Evolutionary conservation across 768 basidiomycete species (phyloP), one percentile per base, ranked within the genome.

Genomic region (Kwoniella dendrophila): DNA sequence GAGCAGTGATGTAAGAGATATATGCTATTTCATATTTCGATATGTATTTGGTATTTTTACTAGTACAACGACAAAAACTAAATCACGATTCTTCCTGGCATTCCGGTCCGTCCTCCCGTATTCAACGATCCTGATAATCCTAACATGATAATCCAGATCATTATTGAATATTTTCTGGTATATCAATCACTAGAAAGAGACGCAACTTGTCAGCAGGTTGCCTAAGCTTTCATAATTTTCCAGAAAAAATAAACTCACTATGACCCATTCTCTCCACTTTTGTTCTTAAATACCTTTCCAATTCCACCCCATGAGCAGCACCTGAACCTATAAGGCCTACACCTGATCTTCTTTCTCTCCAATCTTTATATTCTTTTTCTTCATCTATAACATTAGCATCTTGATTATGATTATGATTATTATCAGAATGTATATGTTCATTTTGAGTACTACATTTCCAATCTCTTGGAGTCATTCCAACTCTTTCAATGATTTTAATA

Each of bases 251-350:
- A 11, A 34, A 78, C 77, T 78, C 69, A 78, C 77, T 66, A 64
- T 99, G 96, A 12, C 96, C 96, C 96, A 99, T 99, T 63, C 89
- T 84, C 75, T 92, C 81, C n/a, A 98, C 87, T 79, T 99, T 99
- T 38, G 96, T 98, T 77, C 90, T 85, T 71, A 99, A 80, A 78
- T 99, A 99, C 80, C 89, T 92, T 73, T 98, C 92, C 71, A 99
- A 79, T 73, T 99, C 96, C 58, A 86, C 85, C 0, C 92, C 90
- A 56, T 87, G 81, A 8, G 88, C 88, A 29, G 84, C 84, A 16
- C 87, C 85, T 10, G 86, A 88, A 4, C 92, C 92, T 41, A 93
- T 87, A 79, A 92, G 83, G 41, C 90, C 89, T 8, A 87, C 88
- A 1, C 90, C 92, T 1, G 82, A 79, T 34, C 80, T 71, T 64